Percentiles rank a stretch among this genome's conserved stretches.
phyloP scores from a whole-genome alignment of 1,284 basidiomycete genomes.

The Phellopilus nigrolimitatus region DNA sequence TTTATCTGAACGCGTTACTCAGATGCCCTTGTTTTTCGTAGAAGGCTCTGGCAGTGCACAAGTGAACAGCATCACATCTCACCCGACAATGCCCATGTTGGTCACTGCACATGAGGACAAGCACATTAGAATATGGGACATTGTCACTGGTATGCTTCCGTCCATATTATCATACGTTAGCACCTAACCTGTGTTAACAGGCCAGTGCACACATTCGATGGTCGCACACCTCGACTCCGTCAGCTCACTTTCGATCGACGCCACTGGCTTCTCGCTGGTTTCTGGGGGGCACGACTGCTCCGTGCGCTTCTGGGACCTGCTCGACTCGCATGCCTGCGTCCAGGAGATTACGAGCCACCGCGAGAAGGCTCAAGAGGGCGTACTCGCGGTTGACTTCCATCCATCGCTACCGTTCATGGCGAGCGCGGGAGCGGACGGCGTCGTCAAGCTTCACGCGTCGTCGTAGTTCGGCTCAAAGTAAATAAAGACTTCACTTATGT shows the following conservation, averaged over 20 bases:
- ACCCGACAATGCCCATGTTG: conserved; percentile 86
- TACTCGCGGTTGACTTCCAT: conserved; percentile 84
- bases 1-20: not conserved
- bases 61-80: conserved; percentile 86
- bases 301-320: conserved; percentile 91
- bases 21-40: conserved; percentile 28
- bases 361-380: conserved; percentile 86
- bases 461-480: conserved; percentile 49
- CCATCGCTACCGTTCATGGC: conserved; percentile 83
- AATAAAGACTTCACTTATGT: conserved; percentile 22
- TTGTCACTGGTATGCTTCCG: conserved; percentile 62
- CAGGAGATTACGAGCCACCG: conserved; percentile 90
- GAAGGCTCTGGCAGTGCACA: conserved; percentile 73
- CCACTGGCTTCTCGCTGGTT: conserved; percentile 80
- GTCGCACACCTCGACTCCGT: conserved; percentile 89
- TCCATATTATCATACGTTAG: conserved; percentile 3
- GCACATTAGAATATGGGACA: conserved; percentile 86
- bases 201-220: conserved; percentile 85
- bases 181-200: conserved; percentile 32
- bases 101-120: conserved; percentile 94
- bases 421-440: conserved; percentile 92
- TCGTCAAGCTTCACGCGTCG: conserved; percentile 84
- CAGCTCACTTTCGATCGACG: conserved; percentile 86
- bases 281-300: conserved; percentile 94
- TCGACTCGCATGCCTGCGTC: conserved; percentile 74